Evolutionary conservation across 2,329 filamentous ascomycete species (phyloP).

Genomic region (Aspergillus sp.): DNA sequence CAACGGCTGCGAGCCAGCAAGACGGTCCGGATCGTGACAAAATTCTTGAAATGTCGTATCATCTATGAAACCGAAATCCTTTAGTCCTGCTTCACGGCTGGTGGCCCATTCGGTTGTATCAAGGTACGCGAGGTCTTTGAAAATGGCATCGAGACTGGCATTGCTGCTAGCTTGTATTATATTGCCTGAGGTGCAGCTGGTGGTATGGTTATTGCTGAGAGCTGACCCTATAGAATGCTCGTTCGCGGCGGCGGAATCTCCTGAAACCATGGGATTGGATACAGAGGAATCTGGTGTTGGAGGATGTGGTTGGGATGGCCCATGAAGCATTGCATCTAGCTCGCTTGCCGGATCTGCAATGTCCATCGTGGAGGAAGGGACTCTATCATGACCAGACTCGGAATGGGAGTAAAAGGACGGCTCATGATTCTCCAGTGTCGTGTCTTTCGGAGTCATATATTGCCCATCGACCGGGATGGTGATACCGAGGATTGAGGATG

Average conservation of each 20-base stretch:
- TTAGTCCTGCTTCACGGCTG: slow-evolving; percentile 42
- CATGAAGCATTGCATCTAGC: slow-evolving; percentile 20
- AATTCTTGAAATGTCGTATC: slow-evolving; percentile 46
- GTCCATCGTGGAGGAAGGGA: slow-evolving; percentile 17
- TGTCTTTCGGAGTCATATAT: slow-evolving; percentile 34
- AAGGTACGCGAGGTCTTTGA: slow-evolving; percentile 47
- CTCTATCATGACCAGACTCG: slow-evolving; percentile 5
- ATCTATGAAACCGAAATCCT: slow-evolving; percentile 47
- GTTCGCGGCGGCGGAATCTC: slow-evolving; percentile 9
- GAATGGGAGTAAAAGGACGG: slow-evolving; percentile 19
- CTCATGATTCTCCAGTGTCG: slow-evolving; percentile 29
- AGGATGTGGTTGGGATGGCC: slow-evolving; percentile 26
- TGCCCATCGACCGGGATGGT: slow-evolving; percentile 33
- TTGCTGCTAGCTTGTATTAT: slow-evolving; percentile 9
- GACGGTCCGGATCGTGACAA: slow-evolving; percentile 45
- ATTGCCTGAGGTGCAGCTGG: slow-evolving; percentile 2
- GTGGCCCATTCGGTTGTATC: slow-evolving; percentile 47
- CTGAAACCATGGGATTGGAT: slow-evolving; percentile 24
- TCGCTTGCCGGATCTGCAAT: slow-evolving; percentile 22
- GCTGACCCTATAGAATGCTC: slow-evolving; percentile 17
- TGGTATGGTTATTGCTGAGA: slow-evolving; percentile 1
- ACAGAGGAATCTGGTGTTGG: slow-evolving; percentile 35
- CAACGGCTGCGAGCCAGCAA: slow-evolving; percentile 36
- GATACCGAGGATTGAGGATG: slow-evolving; percentile 32
- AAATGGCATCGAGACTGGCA: slow-evolving; percentile 44